A percentile compares a stretch with the other conserved stretches of the same genome.
These are phyloP conservation scores for Sarocladium brachiariae DNA, from an alignment of 2,329 filamentous ascomycete genomes.

Conservation along the genomic window DNA sequence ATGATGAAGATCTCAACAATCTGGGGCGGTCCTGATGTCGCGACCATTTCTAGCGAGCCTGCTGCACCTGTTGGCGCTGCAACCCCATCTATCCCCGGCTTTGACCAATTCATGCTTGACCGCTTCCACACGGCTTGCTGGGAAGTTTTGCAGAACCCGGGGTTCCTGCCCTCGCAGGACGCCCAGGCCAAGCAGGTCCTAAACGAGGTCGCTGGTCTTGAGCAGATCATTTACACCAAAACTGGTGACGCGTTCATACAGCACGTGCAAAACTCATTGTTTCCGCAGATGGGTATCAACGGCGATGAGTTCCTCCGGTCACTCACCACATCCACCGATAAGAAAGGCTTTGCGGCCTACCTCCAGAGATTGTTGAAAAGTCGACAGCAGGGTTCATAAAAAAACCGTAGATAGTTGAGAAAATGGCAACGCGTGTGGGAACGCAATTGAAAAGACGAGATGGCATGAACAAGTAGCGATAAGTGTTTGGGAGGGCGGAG, in stretches of 20 bases:
- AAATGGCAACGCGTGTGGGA: neutral
- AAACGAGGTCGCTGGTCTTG: constrained; percentile 76
- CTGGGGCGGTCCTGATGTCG: constrained; percentile 83
- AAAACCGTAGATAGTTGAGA: no score
- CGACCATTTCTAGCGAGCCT: constrained; percentile 47
- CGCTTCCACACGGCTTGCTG: constrained; percentile 86
- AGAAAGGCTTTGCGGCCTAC: constrained; percentile 58
- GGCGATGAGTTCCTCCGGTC: constrained; percentile 52
- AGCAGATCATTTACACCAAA: constrained; percentile 87
- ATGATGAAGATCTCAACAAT: constrained; percentile 75
- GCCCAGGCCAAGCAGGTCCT: constrained; percentile 85
- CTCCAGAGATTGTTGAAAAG: constrained; percentile 50
- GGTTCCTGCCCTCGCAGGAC: constrained; percentile 73
- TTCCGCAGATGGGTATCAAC: constrained; percentile 58
- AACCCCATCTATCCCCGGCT: constrained; percentile 67
- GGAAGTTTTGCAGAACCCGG: constrained; percentile 73
- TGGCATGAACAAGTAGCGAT: no score
- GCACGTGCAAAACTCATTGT: constrained; percentile 56
- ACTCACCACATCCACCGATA: constrained; percentile 52
- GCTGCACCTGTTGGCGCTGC: constrained; percentile 43
- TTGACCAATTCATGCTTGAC: constrained; percentile 84
- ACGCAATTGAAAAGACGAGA: no score
- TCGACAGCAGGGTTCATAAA: constrained; percentile 25
- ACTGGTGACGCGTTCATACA: constrained; percentile 75
- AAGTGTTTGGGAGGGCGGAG: neutral